A percentile compares a stretch with the other conserved stretches of the same genome.
Conservation (phyloP, 495 filamentous ascomycete genomes). For the Penicillium angulare region DNA sequence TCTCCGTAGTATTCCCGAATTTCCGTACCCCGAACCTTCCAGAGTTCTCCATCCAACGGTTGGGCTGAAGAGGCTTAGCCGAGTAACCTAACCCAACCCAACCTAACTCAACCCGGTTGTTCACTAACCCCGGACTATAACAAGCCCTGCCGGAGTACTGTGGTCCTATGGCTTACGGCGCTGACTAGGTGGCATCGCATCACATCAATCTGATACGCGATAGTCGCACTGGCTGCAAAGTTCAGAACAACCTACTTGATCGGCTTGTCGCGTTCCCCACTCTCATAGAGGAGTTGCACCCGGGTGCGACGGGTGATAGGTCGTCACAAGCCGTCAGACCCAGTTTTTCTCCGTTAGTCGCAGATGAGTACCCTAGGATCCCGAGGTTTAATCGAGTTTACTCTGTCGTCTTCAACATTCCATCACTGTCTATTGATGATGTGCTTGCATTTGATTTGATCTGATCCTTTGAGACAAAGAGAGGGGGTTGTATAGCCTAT, state of each 20-base stretch:
- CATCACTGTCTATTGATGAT: not conserved
- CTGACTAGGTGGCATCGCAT: constrained; percentile 2
- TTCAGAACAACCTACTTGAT: not conserved
- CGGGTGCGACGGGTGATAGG: not conserved
- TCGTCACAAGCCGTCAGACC: constrained; percentile 8
- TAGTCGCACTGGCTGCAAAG: constrained; percentile 10
- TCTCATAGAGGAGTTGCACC: not conserved
- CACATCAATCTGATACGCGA: constrained; percentile 12
- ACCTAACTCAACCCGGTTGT: no score
- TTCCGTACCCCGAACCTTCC: not conserved
- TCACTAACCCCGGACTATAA: not conserved
- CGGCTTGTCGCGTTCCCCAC: not conserved
- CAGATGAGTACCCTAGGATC: not conserved
- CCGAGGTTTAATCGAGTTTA: constrained; percentile 17
- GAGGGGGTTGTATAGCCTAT: not conserved
- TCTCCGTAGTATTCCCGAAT: not conserved
- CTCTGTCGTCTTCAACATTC: not conserved
- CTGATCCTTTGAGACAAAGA: not conserved
- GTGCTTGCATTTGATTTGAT: not conserved
- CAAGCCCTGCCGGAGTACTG: constrained; percentile 17
- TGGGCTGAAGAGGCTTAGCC: not conserved
- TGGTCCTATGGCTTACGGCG: constrained; percentile 11
- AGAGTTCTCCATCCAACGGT: not conserved
- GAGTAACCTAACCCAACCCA: not conserved
- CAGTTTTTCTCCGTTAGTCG: constrained; percentile 22